phyloP scores from a whole-genome alignment of 805 yeast species.

The Cyberlindnera maritima region DNA sequence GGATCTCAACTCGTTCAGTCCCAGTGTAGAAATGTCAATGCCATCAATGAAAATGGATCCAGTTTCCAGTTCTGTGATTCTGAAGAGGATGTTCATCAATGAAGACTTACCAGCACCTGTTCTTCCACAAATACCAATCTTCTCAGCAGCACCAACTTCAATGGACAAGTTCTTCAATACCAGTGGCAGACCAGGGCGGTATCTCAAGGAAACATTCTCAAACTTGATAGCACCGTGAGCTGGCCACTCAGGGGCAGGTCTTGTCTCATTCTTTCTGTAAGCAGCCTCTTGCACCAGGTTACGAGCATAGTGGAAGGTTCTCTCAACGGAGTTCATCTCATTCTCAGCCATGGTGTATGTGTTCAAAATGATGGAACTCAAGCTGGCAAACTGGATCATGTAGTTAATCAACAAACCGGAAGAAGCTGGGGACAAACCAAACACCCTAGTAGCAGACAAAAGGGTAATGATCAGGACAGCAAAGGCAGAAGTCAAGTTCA shows the following conservation, averaged over 20 bases:
- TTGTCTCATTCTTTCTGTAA: conserved; percentile 37
- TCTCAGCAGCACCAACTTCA: conserved; percentile 52
- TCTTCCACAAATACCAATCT: conserved; percentile 76
- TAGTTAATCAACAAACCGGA: conserved; percentile 69
- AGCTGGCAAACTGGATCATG: conserved; percentile 47
- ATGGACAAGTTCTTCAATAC: conserved; percentile 48
- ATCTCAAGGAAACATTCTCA: conserved; percentile 47
- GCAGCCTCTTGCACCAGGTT: conserved; percentile 67
- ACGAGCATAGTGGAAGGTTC: conserved; percentile 62
- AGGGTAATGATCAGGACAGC: conserved; percentile 53
- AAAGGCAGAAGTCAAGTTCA: conserved; percentile 52
- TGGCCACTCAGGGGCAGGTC: conserved; percentile 21
- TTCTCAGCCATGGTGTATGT: conserved; percentile 66
- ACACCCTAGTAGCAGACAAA: conserved; percentile 55
- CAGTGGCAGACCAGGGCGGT: conserved; percentile 57
- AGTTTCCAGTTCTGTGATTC: conserved; percentile 54
- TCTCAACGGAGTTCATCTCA: conserved; percentile 73
- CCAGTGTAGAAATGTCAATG: conserved; percentile 56
- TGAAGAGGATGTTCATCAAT: conserved; percentile 56
- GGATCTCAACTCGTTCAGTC: conserved; percentile 60
- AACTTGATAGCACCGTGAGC: conserved; percentile 37
- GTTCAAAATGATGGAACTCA: conserved; percentile 41
- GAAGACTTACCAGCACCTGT: conserved; percentile 69
- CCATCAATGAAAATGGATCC: conserved; percentile 68
- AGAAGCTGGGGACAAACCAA: conserved; percentile 55